Evolutionary conservation across 768 basidiomycete species (phyloP).

Genomic region (Trametes cubensis): DNA sequence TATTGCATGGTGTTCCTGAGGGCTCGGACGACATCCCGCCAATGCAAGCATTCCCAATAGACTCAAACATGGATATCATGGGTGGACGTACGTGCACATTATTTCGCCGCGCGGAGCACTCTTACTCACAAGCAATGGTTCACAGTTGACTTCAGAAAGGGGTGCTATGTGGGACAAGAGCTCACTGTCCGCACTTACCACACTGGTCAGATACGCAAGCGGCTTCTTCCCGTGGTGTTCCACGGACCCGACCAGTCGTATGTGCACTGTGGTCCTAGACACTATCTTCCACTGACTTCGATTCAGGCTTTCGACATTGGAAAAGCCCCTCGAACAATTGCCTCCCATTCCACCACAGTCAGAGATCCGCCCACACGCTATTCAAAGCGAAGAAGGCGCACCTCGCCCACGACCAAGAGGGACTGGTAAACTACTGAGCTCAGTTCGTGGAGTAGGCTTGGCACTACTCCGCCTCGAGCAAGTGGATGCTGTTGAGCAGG

Average conservation of each 20-base stretch:
- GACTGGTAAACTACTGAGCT: conserved; percentile 73
- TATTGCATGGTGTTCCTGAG: conserved; percentile 86
- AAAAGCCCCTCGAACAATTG: neutral
- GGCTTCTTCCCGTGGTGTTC: conserved; percentile 80
- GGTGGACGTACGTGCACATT: conserved; percentile 70
- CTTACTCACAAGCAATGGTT: neutral
- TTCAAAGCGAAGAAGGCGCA: conserved; percentile 29
- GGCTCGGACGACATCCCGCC: conserved; percentile 76
- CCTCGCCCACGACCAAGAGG: conserved; percentile 51
- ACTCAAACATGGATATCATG: conserved; percentile 94
- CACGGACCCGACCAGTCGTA: conserved; percentile 42
- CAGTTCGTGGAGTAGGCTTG: conserved; percentile 62
- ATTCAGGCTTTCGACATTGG: neutral
- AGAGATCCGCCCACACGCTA: conserved; percentile 36
- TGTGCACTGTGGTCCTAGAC: neutral
- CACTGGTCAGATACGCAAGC: conserved; percentile 87
- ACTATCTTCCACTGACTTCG: neutral
- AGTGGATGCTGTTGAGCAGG: conserved; percentile 54
- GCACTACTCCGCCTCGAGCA: conserved; percentile 84
- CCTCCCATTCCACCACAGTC: conserved; percentile 22
- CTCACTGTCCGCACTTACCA: conserved; percentile 96
- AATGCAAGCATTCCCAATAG: conserved; percentile 85
- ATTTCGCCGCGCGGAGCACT: neutral
- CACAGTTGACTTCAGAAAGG: conserved; percentile 92
- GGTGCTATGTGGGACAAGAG: conserved; percentile 98